Conservation (phyloP, 2,329 filamentous ascomycete genomes). For the Amylocarpus encephaloides region DNA sequence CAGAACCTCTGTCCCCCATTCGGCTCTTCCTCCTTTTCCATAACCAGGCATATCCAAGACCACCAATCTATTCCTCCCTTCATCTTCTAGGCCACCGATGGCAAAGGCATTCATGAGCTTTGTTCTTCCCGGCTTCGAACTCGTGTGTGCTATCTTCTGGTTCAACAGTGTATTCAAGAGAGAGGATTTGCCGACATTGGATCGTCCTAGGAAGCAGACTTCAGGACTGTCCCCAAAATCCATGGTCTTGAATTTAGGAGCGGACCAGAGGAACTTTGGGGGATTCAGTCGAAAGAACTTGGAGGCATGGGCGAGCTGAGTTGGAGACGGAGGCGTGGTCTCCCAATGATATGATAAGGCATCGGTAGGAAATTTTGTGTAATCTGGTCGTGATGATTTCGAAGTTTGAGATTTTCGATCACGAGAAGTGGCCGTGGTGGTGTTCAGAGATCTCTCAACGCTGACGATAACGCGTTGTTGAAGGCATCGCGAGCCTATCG, state of each 20-base stretch:
- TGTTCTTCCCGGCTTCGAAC: slow-evolving; percentile 54
- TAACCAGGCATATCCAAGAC: slow-evolving; percentile 70
- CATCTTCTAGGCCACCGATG: slow-evolving; percentile 38
- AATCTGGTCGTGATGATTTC: not conserved
- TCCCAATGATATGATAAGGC: slow-evolving; percentile 44
- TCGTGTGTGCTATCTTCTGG: slow-evolving; percentile 46
- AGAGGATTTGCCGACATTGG: slow-evolving; percentile 64
- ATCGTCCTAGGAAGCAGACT: slow-evolving; percentile 56
- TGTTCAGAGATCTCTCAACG: not conserved
- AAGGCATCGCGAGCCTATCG: no score
- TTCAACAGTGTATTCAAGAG: slow-evolving; percentile 59
- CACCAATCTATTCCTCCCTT: slow-evolving; percentile 37
- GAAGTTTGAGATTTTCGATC: not conserved
- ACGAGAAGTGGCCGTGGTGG: not conserved
- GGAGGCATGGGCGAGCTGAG: slow-evolving; percentile 40
- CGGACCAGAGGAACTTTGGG: slow-evolving; percentile 52
- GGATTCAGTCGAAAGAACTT: slow-evolving; percentile 41
- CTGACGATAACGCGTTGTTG: not conserved
- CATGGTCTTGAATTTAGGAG: slow-evolving; percentile 53
- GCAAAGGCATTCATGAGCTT: slow-evolving; percentile 61
- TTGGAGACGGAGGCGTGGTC: slow-evolving; percentile 37
- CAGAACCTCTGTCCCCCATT: slow-evolving; percentile 62
- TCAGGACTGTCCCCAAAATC: slow-evolving; percentile 39
- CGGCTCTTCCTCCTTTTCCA: slow-evolving; percentile 51
- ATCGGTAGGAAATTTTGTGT: slow-evolving; percentile 3